phyloP scores from a whole-genome alignment of 2,329 filamentous ascomycete species.

The Cladosporium sp. region DNA sequence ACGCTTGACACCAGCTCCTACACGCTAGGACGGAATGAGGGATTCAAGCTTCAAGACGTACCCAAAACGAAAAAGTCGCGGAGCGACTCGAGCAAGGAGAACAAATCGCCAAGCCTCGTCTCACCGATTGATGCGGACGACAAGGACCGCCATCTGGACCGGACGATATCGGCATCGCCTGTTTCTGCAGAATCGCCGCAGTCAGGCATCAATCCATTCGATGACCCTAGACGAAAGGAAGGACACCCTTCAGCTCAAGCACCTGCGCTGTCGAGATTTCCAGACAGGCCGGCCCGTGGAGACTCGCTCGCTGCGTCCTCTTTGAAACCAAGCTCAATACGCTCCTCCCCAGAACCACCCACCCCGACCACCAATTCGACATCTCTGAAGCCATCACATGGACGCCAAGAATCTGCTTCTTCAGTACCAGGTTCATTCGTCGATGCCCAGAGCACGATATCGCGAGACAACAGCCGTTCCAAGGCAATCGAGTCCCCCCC shows the following conservation, averaged over 20 bases:
- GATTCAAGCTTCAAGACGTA: constrained; percentile 73
- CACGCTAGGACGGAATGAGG: constrained; percentile 28
- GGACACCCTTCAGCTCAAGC: constrained; percentile 20
- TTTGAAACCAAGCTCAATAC: constrained; percentile 19
- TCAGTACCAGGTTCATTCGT: constrained; percentile 30
- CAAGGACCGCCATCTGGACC: constrained; percentile 29
- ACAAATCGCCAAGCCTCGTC: constrained; percentile 34
- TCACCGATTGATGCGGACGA: constrained; percentile 29
- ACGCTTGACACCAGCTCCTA: constrained; percentile 23
- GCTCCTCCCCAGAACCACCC: constrained; percentile 29
- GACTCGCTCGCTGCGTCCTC: constrained; percentile 49
- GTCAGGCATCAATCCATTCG: constrained; percentile 33
- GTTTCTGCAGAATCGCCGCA: constrained; percentile 32
- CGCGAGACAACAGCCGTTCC: constrained; percentile 22
- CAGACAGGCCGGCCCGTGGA: constrained; percentile 48
- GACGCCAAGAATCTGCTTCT: constrained; percentile 35
- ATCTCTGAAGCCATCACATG: constrained; percentile 21
- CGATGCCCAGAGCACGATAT: constrained; percentile 29
- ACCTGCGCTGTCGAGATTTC: constrained; percentile 35
- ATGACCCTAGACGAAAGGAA: constrained; percentile 32
- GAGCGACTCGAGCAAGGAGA: constrained; percentile 42
- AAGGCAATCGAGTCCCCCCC: constrained; percentile 18
- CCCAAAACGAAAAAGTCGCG: constrained; percentile 57
- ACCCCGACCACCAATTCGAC: constrained; percentile 36
- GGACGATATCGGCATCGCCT: constrained; percentile 32